These are phyloP conservation scores for Coniella vitis DNA, from an alignment of 2,329 filamentous ascomycete species.

Conservation along the genomic window DNA sequence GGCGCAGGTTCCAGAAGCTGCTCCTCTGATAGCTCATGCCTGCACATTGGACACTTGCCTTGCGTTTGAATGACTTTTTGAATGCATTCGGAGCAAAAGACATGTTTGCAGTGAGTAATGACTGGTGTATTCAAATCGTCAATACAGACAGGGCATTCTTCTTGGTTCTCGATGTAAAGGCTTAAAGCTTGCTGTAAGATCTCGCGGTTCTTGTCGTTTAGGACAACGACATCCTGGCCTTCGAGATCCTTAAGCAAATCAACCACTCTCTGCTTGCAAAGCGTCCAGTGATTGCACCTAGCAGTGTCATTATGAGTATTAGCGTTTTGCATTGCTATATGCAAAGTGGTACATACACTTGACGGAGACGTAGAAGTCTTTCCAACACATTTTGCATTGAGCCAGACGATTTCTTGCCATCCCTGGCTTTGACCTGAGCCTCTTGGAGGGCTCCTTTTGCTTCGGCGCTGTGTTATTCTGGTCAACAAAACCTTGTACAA, in stretches of 20 bases:
- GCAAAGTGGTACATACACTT: constrained; percentile 45
- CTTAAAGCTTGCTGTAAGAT: constrained; percentile 71
- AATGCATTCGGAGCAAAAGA: constrained; percentile 71
- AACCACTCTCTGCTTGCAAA: constrained; percentile 68
- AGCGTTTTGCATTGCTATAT: constrained; percentile 8
- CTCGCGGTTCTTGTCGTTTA: constrained; percentile 65
- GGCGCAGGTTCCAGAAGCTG: constrained; percentile 58
- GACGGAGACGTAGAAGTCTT: constrained; percentile 72
- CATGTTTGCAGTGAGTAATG: constrained; percentile 79
- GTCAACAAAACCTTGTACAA: neutral
- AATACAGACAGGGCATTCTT: constrained; percentile 78
- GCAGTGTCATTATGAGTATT: constrained; percentile 16
- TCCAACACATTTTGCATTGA: constrained; percentile 73
- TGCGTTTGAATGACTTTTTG: constrained; percentile 66
- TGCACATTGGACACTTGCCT: constrained; percentile 79
- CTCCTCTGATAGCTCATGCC: constrained; percentile 56
- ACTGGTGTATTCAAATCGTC: constrained; percentile 65
- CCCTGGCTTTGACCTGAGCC: constrained; percentile 41
- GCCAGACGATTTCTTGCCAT: constrained; percentile 35
- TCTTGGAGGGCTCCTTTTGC: constrained; percentile 64
- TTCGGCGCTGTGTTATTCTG: constrained; percentile 45
- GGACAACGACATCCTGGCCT: constrained; percentile 56
- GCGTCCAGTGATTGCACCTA: constrained; percentile 78
- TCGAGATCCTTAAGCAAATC: constrained; percentile 66
- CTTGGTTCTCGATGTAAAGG: constrained; percentile 70